Evolutionary conservation across 495 filamentous ascomycete species (phyloP), one percentile per base, ranked within the genome.

Genomic region (Aspergillus incahuasiensis): DNA sequence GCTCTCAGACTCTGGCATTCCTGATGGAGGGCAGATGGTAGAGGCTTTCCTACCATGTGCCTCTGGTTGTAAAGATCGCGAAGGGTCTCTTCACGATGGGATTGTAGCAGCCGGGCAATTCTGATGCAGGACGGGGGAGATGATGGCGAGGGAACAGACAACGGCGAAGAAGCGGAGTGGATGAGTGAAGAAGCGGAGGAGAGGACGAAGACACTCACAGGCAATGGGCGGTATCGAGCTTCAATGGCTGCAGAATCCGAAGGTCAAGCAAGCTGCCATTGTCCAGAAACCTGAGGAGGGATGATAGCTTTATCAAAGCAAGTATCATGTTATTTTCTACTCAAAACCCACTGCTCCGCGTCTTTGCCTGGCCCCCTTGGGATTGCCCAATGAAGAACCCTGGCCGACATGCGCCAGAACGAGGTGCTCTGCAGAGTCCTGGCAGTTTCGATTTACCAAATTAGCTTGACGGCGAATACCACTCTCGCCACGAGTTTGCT

Each of bases 401-500:
- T 68, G 61, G 52, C 57, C 38, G 46, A 32, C 48, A 56, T 62
- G 61, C 64, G 58, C 58, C 64, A 59, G 56, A 56, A 59, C n/a
- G 56, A 38, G 38, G 47, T 57, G 52, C 53, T 61, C 61, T 67
- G 64, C 61, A 67, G 64, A 59, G 48, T 41, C 61, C 56, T 62
- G 58, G 52, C 41, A 55, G 54, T 53, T 58, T 61, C 58, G 48
- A 60, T 49, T 61, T 56, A 59, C 61, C 63, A 57, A 59, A 63
- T 60, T 60, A 61, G 59, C 58, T 63, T 59, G 58, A 54, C 51
- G 56, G 34, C 42, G 49, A 67, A 60, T 58, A 63, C 57, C 56
- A 60, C 62, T 55, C 48, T 67, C 52, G 67, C 70, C 72, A 73
- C 68, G 69, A 73, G 68, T 55, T 63, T 66, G 54, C 57, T 62